Base-by-base conservation (phyloP, 2,329 filamentous ascomycete genomes). In the Didymella sp. region DNA sequence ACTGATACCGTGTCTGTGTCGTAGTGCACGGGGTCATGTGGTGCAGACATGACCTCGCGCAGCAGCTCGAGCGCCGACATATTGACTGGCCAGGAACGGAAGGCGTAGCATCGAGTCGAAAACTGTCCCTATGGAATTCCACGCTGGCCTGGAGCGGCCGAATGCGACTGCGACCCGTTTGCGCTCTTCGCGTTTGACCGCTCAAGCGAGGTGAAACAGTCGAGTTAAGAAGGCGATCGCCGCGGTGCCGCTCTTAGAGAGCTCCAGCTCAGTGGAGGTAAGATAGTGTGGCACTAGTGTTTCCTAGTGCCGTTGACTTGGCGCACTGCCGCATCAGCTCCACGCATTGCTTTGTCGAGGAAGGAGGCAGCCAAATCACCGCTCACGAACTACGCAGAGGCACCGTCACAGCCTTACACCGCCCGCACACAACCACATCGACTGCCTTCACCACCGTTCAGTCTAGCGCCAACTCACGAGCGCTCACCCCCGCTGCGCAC, bases 1-100 rank as follows among this genome's bases (percentile, higher is more conserved):
- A 86, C 56, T 1, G 86, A 88, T 35, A 88, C 81, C 22, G 85
- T 79, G 46, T 85, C 80, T 28, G 67, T 68, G 45, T 72, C 62
- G 52, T 62, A 69, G 6, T 67, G 61, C 12, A 56, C 46, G 17
- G 35, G 31, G 37, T 62, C 61, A 56, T 60, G 25, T 44, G 52
- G 48, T 24, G 24, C 38, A n/a, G 30, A 44, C 43, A 57, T 40
- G 24, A 17, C 48, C 30, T 52, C 30, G 43, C 47, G 31, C 45
- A 45, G 21, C 31, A 17, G 15, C 22, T 51, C 15, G 24, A 48
- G 49, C 25, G 40, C 46, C 27, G 41, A 44, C 33, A 57, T 44
- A 25, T 11, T 52, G 59, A 65, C 65, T 68, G 59, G 63, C 42
- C 49, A 15, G 40, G 21, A 43, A 12, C n/a, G 5, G 21, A 42